These are phyloP conservation scores for Trichosporon coremiiforme DNA, from an alignment of 1,284 basidiomycete genomes.

Conservation along the genomic window DNA sequence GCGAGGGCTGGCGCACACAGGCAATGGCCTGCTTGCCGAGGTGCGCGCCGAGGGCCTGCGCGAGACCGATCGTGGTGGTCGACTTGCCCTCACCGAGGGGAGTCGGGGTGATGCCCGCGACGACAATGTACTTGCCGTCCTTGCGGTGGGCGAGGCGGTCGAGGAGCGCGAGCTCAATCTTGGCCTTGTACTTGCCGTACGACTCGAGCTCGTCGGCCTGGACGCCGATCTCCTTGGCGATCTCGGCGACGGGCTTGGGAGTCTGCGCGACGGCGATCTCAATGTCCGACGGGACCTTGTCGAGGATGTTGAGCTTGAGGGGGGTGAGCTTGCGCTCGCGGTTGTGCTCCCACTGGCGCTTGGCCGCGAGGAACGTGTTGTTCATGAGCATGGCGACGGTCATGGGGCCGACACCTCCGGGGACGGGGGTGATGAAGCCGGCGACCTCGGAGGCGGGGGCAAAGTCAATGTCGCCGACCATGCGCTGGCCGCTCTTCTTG, in stretches of 20 bases:
- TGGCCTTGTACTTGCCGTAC: slow-evolving; percentile 96
- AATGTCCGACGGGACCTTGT: slow-evolving; percentile 90
- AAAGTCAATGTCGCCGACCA: slow-evolving; percentile 96
- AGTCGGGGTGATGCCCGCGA: slow-evolving; percentile 97
- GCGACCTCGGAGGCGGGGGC: slow-evolving; percentile 74
- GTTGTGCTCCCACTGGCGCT: slow-evolving; percentile 72
- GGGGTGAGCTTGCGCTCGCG: slow-evolving; percentile 71
- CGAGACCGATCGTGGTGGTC: slow-evolving; percentile 96
- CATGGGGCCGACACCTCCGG: slow-evolving; percentile 98
- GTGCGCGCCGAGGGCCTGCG: slow-evolving; percentile 94
- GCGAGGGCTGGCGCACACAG: slow-evolving; percentile 96
- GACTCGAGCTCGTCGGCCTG: slow-evolving; percentile 85
- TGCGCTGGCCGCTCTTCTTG: slow-evolving; percentile 93
- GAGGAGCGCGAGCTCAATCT: slow-evolving; percentile 87
- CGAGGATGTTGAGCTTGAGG: slow-evolving; percentile 73
- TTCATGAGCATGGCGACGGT: slow-evolving; percentile 98
- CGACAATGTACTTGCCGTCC: slow-evolving; percentile 95
- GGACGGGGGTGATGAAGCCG: slow-evolving; percentile 94
- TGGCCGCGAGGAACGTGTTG: slow-evolving; percentile 85
- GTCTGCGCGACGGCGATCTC: slow-evolving; percentile 94
- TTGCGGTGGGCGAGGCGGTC: slow-evolving; percentile 81
- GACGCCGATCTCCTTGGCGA: slow-evolving; percentile 88
- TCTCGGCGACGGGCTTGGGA: slow-evolving; percentile 81
- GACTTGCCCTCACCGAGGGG: slow-evolving; percentile 98
- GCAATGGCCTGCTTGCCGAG: slow-evolving; percentile 91